Evolutionary conservation across 1,284 basidiomycete genomes (phyloP), one percentile per base, ranked within the genome.

Genomic region (Cystobasidium slooffiae): DNA sequence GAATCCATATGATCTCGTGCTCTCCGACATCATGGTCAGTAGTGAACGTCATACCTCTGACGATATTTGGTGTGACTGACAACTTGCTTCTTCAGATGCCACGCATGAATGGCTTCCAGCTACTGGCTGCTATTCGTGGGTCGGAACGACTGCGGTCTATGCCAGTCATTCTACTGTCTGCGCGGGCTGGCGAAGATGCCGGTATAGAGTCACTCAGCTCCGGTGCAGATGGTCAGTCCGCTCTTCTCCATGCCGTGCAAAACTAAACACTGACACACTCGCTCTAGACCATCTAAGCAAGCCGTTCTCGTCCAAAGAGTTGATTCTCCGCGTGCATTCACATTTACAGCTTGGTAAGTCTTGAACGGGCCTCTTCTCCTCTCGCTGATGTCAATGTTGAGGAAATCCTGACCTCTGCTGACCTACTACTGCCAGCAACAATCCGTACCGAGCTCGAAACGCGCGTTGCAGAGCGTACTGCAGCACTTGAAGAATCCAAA

Each of bases 251-350:
- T 22, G 31, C 41, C 3, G 1, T 39, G 10, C n/a, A 31, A 31
- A 31, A 5, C 16, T 8, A 52, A 1, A 41, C 1, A 18, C 64
- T 37, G 31, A 51, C 24, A 49, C 3, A 4, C 14, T 31, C 31
- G 31, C 5, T 47, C 6, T 31, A 66, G 70, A 75, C 41, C 64
- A 69, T 46, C 74, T 75, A 43, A 56, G 52, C 65, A 80, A 81
- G 66, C 80, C 80, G 1, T 81, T 81, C 75, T 78, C 79, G 43
- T 75, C 76, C 4, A 77, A 78, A 18, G 80, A 81, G 64, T 76
- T 81, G 2, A 59, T 80, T 20, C 77, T 78, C 4, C 75, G 80
- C 7, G 77, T 79, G 0, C 74, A 78, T 53, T 77, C 77, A 1
- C 80, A 80, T 64, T 72, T 80, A 1, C 80, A 81, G 61, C 75